Base-by-base conservation (phyloP, 805 yeast genomes). In the Cyberlindnera maritima region DNA sequence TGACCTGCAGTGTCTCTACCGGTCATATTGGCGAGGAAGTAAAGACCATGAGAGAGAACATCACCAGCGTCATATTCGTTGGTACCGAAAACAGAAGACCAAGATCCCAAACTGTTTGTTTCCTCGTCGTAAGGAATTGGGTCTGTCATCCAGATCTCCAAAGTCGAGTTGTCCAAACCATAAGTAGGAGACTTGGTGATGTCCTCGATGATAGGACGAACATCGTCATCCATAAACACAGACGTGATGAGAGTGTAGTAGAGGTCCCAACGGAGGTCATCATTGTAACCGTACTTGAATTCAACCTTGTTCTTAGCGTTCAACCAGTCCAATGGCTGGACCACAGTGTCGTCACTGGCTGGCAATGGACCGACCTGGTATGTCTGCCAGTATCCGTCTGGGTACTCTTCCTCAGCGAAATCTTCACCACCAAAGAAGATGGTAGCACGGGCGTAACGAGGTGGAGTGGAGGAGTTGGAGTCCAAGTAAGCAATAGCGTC, bases 361-460 rank as follows among this genome's bases (percentile, higher is more conserved):
- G 50, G 52, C 37, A 58, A 43, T 33, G 62, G 62, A 38, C 62
- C 62, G 32, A 58, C 50, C 37, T 58, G 59, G 34, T 48, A 47
- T 9, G 55, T 52, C 39, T 55, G 53, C 60, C 62, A 58, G 44
- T 58, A 58, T 7, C 62, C 62, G 25, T 58, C 50, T 17, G 57
- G 57, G 49, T 37, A 57, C 32, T 52, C 59, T 3, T 50, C 57
- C 12, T 40, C 44, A 2, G 52, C 49, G 33, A 39, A 50, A 37
- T 58, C 60, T 18, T 56, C 62, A 38, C 54, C 50, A 49, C 62
- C 62, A 29, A 58, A 54, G 48, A 57, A 58, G 14, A 58, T n/a
- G 7, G 46, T 47, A 7, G 60, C 59, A 25, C 44, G 47, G 32
- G 62, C 62, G 28, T 52, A 54, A 37, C 57, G 51, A 9, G 43